phyloP scores from a whole-genome alignment of 2,329 filamentous ascomycete genomes.

The Alternaria sp. region DNA sequence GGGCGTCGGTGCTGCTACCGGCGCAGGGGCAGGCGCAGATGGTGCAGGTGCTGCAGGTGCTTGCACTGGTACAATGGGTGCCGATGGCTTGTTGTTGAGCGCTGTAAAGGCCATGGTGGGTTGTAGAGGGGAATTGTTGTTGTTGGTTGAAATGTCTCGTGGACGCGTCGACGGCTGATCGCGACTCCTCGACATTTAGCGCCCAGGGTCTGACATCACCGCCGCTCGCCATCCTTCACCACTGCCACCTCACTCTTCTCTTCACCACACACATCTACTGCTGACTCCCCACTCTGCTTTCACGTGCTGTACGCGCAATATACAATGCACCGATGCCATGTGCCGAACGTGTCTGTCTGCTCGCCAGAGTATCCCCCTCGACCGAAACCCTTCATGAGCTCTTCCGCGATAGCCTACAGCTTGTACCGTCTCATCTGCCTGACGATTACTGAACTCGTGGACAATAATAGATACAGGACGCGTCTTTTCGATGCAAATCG shows the following conservation, averaged over 20 bases:
- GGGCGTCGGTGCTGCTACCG: not conserved
- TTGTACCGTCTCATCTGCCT: not conserved
- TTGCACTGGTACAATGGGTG: slow-evolving; percentile 12
- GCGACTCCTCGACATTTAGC: slow-evolving; percentile 20
- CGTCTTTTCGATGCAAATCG: not conserved
- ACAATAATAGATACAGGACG: not conserved
- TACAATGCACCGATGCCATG: too few species aligned
- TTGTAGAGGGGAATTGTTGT: slow-evolving; percentile 9
- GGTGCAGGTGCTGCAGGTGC: not conserved
- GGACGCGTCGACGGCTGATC: slow-evolving; percentile 13
- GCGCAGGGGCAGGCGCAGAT: not conserved
- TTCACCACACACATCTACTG: not conserved
- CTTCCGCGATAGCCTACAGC: not conserved
- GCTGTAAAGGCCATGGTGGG: slow-evolving; percentile 31
- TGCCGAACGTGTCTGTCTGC: too few species aligned
- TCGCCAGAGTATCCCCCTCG: not conserved
- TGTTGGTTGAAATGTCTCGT: slow-evolving; percentile 3
- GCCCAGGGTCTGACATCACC: slow-evolving; percentile 18
- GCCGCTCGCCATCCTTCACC: not conserved
- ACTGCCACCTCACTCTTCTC: not conserved
- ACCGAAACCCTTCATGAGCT: not conserved
- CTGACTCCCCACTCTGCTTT: not conserved
- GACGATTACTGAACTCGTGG: not conserved
- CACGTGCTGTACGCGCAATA: not conserved
- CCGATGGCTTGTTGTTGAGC: slow-evolving; percentile 22